Base-by-base conservation (phyloP, 179 eudicot species). In the Silene coronaria region DNA sequence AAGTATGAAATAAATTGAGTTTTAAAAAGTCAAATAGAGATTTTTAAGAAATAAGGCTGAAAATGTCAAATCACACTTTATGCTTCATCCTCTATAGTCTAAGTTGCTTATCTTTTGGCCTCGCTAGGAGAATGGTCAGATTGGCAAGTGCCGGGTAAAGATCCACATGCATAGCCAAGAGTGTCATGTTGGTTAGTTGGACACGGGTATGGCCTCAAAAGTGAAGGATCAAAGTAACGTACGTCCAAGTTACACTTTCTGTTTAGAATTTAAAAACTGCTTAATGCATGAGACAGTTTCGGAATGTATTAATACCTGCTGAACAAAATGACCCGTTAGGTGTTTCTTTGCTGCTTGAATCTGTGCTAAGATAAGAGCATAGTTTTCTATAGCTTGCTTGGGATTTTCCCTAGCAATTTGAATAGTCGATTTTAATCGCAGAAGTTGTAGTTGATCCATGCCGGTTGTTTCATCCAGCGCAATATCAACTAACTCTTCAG, bases 311-410 rank as follows among this genome's bases (percentile, higher is more conserved):
- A 79, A 59, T 36, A 85, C 87, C 85, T 82, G 72, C 55, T 57
- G 70, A 27, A 3, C 9, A 22, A 55, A 38, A 71, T 51, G 63
- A 62, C 27, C 36, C 27, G 69, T 46, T 73, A 48, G 60, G 21
- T 70, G 73, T 55, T 78, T 76, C 71, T 82, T 85, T 51, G 78
- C 72, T 60, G 90, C 86, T 74, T 86, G 97, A 85, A 92, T 81
- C 45, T 85, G 85, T 22, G 94, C 82, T 69, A 94, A 88, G 80
- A 92, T 71, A 79, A 87, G 69, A 72, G 89, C 87, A 76, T 86
- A 92, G 6, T 87, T 90, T 70, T 92, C 96, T 62, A 92, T 89
- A 14, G 97, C 97, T 71, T 85, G 94, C 85, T 86, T 94, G 74
- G 96, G 97, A 28, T 86, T 84, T 48, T 88, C 87, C 80, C 88